phyloP scores from a whole-genome alignment of 2,329 filamentous ascomycete species.

The Ophiobolus disseminans region DNA sequence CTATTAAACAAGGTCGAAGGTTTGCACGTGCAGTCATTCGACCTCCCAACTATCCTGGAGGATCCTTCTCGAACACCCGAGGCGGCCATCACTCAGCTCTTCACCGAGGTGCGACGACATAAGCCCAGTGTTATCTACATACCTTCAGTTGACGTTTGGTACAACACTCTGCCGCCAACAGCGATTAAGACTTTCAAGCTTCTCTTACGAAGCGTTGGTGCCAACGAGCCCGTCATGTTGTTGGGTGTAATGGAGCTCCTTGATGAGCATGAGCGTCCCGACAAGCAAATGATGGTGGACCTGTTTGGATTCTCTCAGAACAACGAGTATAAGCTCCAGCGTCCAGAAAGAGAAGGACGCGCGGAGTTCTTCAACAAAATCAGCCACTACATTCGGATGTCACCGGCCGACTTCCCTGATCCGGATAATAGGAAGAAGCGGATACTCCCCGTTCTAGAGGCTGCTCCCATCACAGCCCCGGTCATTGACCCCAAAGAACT shows the following conservation, averaged over 20 bases:
- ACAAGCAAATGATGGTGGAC: conserved; percentile 70
- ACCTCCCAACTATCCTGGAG: conserved; percentile 83
- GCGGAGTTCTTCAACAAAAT: conserved; percentile 80
- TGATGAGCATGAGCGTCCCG: conserved; percentile 62
- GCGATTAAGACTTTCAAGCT: conserved; percentile 82
- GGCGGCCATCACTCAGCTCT: conserved; percentile 87
- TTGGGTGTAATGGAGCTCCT: conserved; percentile 82
- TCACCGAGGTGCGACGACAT: conserved; percentile 90
- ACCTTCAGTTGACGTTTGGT: conserved; percentile 89
- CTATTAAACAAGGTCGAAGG: conserved; percentile 91
- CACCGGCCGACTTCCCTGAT: conserved; percentile 86
- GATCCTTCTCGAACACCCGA: conserved; percentile 83
- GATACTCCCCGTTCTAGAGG: conserved; percentile 77
- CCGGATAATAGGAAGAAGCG: conserved; percentile 86
- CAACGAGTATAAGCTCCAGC: conserved; percentile 74
- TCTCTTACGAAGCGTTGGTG: conserved; percentile 80
- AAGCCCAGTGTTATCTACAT: conserved; percentile 97
- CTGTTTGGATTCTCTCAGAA: conserved; percentile 86
- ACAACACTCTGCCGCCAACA: conserved; percentile 68
- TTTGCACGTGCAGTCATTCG: conserved; percentile 92
- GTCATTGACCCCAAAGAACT: conserved; percentile 65
- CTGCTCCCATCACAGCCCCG: conserved; percentile 64
- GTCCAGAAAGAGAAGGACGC: conserved; percentile 73
- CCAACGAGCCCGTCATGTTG: conserved; percentile 87
- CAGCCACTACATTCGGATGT: conserved; percentile 76